Conservation (phyloP, 2,329 filamentous ascomycete genomes). For the Diaporthe ilicicola region DNA sequence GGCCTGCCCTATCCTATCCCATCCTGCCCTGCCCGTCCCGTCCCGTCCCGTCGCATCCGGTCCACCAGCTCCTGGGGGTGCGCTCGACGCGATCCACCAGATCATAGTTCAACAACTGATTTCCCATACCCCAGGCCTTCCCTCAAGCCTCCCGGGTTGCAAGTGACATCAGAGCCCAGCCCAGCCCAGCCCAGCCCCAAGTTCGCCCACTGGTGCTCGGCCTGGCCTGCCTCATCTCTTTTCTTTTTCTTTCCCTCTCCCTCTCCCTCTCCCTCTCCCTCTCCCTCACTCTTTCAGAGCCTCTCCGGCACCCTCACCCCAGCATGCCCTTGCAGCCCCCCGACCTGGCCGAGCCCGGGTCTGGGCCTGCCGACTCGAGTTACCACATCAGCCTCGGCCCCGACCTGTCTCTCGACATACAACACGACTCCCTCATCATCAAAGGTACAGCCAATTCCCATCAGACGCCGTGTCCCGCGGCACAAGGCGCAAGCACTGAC, state of each 20-base stretch:
- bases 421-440: constrained; percentile 43
- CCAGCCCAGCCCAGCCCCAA: neutral
- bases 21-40: too few species aligned
- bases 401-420: constrained; percentile 44
- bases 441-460: constrained; percentile 45
- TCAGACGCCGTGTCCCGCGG: too few species aligned
- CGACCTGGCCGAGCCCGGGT: neutral
- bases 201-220: neutral
- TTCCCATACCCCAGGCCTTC: neutral
- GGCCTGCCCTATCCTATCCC: too few species aligned
- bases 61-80: neutral
- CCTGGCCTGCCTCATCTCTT: too few species aligned
- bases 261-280: neutral
- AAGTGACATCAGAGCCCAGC: neutral
- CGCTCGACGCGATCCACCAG: neutral
- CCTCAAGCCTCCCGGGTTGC: neutral
- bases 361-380: neutral
- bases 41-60: neutral
- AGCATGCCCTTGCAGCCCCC: constrained; percentile 15
- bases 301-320: neutral
- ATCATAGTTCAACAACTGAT: neutral
- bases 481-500: constrained; percentile 25
- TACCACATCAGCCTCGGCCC: constrained; percentile 39
- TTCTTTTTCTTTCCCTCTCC: too few species aligned
- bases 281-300: neutral